Percentiles rank a stretch among this genome's conserved stretches.
Evolutionary conservation across 1,139 yeast species (phyloP).

Genomic region (Scheffersomyces lignicola): DNA sequence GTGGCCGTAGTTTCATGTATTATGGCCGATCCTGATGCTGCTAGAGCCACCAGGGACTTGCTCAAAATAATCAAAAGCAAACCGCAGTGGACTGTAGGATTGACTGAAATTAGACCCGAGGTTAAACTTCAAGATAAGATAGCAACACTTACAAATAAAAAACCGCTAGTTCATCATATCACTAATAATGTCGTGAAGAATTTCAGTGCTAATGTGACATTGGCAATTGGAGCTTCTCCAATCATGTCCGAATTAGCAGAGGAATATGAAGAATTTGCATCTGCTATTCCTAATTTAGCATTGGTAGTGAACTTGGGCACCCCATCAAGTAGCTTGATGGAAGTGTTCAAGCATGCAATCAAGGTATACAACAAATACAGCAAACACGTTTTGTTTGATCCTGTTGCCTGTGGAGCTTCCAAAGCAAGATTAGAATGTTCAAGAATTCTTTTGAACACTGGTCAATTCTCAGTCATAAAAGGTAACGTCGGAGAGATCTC

Average conservation of each 20-base stretch:
- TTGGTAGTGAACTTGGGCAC: slow-evolving; percentile 80
- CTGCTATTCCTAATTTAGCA: slow-evolving; percentile 48
- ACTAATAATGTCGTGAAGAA: slow-evolving; percentile 90
- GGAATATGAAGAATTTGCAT: slow-evolving; percentile 70
- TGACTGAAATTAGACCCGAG: slow-evolving; percentile 13
- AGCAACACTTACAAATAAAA: slow-evolving; percentile 9
- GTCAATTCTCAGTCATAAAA: slow-evolving; percentile 71
- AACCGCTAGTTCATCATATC: slow-evolving; percentile 81
- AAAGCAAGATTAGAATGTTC: slow-evolving; percentile 52
- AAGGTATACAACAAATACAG: slow-evolving; percentile 56
- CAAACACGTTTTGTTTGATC: slow-evolving; percentile 77
- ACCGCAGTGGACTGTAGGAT: slow-evolving; percentile 15
- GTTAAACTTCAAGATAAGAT: slow-evolving; percentile 7
- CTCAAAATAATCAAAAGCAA: slow-evolving; percentile 15
- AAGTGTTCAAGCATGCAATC: slow-evolving; percentile 53
- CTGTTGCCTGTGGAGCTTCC: slow-evolving; percentile 91
- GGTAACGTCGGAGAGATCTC: slow-evolving; percentile 87
- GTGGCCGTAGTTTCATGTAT: slow-evolving; percentile 86
- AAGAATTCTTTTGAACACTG: slow-evolving; percentile 50
- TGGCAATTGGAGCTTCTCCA: slow-evolving; percentile 86
- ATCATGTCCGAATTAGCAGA: slow-evolving; percentile 80
- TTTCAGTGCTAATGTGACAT: slow-evolving; percentile 84
- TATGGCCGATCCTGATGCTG: slow-evolving; percentile 68
- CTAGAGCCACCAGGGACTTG: slow-evolving; percentile 46
- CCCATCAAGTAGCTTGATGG: slow-evolving; percentile 46